Evolutionary conservation across 352 stramenopile species (phyloP).

Genomic region (Pythium phragmitis): DNA sequence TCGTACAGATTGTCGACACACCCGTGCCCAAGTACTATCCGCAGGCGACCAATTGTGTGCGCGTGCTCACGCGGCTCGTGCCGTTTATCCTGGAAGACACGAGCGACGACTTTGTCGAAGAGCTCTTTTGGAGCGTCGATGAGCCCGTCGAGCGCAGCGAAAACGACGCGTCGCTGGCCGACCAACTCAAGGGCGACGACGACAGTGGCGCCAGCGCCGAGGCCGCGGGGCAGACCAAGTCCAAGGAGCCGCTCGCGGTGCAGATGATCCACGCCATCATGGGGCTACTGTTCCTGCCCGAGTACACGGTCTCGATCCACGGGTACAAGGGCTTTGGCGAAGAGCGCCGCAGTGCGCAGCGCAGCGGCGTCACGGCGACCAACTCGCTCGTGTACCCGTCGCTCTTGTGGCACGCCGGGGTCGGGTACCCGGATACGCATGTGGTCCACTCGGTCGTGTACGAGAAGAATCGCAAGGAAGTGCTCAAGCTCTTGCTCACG

Average conservation of each 20-base stretch:
- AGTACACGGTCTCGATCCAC: slow-evolving; percentile 86
- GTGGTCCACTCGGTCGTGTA: slow-evolving; percentile 66
- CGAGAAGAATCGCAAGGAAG: slow-evolving; percentile 96
- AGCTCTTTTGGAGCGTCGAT: slow-evolving; percentile 76
- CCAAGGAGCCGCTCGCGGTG: slow-evolving; percentile 52
- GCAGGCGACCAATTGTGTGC: slow-evolving; percentile 83
- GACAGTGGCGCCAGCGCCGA: not conserved
- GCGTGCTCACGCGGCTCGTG: slow-evolving; percentile 78
- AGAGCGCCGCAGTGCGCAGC: slow-evolving; percentile 63
- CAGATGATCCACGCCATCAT: slow-evolving; percentile 86
- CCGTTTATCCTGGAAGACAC: slow-evolving; percentile 84
- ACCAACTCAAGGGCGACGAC: slow-evolving; percentile 42
- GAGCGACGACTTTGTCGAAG: slow-evolving; percentile 79
- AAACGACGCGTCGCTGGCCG: slow-evolving; percentile 31
- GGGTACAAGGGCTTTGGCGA: slow-evolving; percentile 81
- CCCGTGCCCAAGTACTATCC: slow-evolving; percentile 88
- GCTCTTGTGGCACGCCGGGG: slow-evolving; percentile 76
- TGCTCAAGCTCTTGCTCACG: slow-evolving; percentile 93
- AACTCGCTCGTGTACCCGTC: slow-evolving; percentile 65
- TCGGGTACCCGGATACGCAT: slow-evolving; percentile 78
- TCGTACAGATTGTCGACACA: slow-evolving; percentile 87
- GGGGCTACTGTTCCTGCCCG: slow-evolving; percentile 80
- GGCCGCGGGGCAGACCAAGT: not conserved
- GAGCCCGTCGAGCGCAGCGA: slow-evolving; percentile 19
- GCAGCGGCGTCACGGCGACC: slow-evolving; percentile 37